Percentiles rank a stretch among this genome's conserved stretches.
Conservation (phyloP, 352 stramenopile genomes). For the Globisporangium echinulatum region DNA sequence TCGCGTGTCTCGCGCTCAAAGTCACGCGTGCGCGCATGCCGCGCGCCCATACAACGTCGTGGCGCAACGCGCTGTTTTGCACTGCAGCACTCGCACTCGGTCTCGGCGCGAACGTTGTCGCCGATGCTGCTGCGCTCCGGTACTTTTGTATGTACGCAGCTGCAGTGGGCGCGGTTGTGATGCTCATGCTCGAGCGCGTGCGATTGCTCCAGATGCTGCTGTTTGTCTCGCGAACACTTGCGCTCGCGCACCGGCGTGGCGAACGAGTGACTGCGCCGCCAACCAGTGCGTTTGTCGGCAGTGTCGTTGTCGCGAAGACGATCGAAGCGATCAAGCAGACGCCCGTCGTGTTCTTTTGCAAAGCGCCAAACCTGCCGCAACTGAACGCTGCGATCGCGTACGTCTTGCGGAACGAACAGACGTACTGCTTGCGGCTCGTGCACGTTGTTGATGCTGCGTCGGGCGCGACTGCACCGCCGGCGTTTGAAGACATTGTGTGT, state of each 20-base stretch:
- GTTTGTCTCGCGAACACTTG: conserved; percentile 4
- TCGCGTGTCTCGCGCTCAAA: conserved; percentile 81
- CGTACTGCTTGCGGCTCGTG: conserved; percentile 71
- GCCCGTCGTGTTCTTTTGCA: conserved; percentile 86
- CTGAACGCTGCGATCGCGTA: conserved; percentile 89
- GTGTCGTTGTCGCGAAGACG: conserved; percentile 28
- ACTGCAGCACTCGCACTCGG: conserved; percentile 18
- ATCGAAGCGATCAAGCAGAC: conserved; percentile 40
- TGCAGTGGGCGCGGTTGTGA: conserved; percentile 29
- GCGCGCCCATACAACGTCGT: conserved; percentile 33
- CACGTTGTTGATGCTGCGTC: conserved; percentile 57
- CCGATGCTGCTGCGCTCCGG: conserved; percentile 34
- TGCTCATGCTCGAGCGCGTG: conserved; percentile 53
- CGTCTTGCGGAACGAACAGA: conserved; percentile 79
- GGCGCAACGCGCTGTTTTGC: conserved; percentile 21
- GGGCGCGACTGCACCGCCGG: conserved; percentile 63
- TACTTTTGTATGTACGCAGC: conserved; percentile 58
- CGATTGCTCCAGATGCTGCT: conserved; percentile 27
- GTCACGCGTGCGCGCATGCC: conserved; percentile 74
- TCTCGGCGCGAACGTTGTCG: conserved; percentile 22
- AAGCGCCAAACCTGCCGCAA: conserved; percentile 72
- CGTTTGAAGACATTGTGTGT: conserved; percentile 45
- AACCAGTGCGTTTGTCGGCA: conserved; percentile 32
- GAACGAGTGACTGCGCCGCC: conserved; percentile 4
- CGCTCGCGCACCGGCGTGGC: background rate